Base-by-base conservation (phyloP, 176 grass and related monocot species). In the Saccharum spontaneum region DNA sequence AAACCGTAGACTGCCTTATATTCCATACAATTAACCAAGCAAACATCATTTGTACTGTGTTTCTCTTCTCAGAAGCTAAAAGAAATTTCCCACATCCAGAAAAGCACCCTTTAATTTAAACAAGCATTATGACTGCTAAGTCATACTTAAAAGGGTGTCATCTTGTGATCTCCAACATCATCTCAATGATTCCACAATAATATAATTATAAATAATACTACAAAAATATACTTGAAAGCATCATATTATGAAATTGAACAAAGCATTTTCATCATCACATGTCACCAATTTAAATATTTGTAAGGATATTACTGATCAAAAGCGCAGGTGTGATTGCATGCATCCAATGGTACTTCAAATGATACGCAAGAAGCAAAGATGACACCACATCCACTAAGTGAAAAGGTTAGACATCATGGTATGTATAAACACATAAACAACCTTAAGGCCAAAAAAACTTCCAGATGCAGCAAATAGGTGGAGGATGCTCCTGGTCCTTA, bases 401-500 rank as follows among this genome's bases (percentile, higher is more conserved):
- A 82, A 69, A 67, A 80, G 44, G 31, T 81, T 31, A 80, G 22
- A 63, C 14, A 71, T 44, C 40, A 79, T 15, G 23, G 46, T 74
- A 61, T 68, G 49, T 45, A 36, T 36, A 22, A 79, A 75, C 43
- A 83, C 17, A 49, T 78, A 84, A 14, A 65, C 73, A 83, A 99
- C 97, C 93, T 99, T 94, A 20, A 99, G 84, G 82, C 97, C 90
- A 17, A 96, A 83, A 91, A 96, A 94, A 55, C 90, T 90, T 86
- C 91, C 97, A 86, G 85, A 84, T 72, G 90, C 89, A 62, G 90
- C 88, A 86, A 99, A 89, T 69, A 96, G 77, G 36, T 99, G 90
- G 49, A 99, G 97, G 68, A 99, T 96, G 90, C 97, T 99, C 76
- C 92, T 96, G 62, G 89, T 96, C 72, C 91, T 92, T 73, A 96